Evolutionary conservation across 768 basidiomycete genomes (phyloP).

Genomic region (Imleria badia): DNA sequence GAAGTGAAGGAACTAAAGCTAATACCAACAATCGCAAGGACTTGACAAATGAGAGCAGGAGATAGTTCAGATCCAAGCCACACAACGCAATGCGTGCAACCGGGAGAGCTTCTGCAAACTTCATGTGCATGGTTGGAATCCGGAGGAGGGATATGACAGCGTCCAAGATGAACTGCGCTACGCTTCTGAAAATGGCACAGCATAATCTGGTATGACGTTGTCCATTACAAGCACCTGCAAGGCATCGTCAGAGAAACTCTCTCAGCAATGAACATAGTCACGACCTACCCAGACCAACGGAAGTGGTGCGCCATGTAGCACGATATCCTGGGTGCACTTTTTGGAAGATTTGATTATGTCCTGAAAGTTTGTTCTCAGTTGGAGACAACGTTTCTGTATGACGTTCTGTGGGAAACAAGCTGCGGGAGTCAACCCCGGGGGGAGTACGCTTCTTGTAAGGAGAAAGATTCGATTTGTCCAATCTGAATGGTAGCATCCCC

Average conservation of each 20-base stretch:
- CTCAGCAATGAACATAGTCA: too few relatives aligned
- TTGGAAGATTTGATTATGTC: conserved; percentile 3
- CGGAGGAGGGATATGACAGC: conserved; percentile 63
- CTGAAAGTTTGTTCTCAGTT: background rate
- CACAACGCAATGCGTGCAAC: conserved; percentile 75
- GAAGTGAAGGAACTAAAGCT: conserved; percentile 54
- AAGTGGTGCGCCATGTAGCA: conserved; percentile 24
- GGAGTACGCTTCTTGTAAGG: conserved; percentile 16
- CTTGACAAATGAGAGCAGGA: conserved; percentile 51
- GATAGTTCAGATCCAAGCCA: conserved; percentile 79
- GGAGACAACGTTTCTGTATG: background rate
- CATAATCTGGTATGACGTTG: conserved; percentile 30
- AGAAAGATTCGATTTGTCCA: conserved; percentile 11
- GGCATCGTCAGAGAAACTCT: background rate
- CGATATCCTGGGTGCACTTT: conserved; percentile 13
- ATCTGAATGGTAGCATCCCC: conserved; percentile 22
- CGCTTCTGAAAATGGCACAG: conserved; percentile 28
- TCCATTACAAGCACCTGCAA: conserved; percentile 25
- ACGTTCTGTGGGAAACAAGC: conserved; percentile 12
- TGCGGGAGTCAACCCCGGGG: conserved; percentile 22
- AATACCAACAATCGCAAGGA: conserved; percentile 59
- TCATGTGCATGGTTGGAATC: conserved; percentile 56
- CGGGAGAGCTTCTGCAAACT: conserved; percentile 73
- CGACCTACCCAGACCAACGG: conserved; percentile 28
- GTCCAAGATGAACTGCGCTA: conserved; percentile 64